A percentile compares a stretch with the other conserved stretches of the same genome.
Conservation (phyloP, 768 basidiomycete species). For the Lactarius hengduanensis region DNA sequence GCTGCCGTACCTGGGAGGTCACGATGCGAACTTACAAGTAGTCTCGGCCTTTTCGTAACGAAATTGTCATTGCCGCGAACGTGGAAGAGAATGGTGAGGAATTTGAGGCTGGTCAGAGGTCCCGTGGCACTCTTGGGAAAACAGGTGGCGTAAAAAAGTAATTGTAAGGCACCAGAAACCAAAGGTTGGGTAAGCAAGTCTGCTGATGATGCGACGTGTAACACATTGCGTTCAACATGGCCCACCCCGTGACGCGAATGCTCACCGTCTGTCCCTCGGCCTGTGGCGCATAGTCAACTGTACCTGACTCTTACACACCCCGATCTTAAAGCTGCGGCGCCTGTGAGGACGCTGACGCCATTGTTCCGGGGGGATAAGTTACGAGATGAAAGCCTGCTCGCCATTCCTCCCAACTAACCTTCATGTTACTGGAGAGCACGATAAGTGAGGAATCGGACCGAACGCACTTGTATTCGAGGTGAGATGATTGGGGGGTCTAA, state of each 20-base stretch:
- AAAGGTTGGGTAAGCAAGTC: conserved; percentile 3
- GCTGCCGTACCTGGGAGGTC: background rate
- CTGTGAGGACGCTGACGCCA: background rate
- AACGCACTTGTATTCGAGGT: background rate
- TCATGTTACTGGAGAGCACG: background rate
- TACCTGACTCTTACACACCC: conserved; percentile 1
- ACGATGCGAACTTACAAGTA: background rate
- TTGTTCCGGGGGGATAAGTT: background rate
- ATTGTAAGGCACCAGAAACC: background rate
- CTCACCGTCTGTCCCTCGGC: background rate
- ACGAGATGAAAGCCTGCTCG: conserved; percentile 3
- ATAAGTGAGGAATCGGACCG: background rate
- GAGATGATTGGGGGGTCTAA: background rate
- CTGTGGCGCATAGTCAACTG: background rate
- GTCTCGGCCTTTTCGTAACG: conserved; percentile 7
- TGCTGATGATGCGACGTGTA: conserved; percentile 20
- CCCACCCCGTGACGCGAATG: conserved; percentile 12
- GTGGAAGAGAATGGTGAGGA: background rate
- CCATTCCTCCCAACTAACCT: background rate
- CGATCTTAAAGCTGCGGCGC: background rate
- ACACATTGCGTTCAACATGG: background rate
- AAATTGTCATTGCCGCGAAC: background rate
- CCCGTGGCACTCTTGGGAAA: background rate
- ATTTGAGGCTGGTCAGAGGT: background rate
- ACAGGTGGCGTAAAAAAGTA: background rate